Conservation (phyloP, 352 stramenopile genomes). For the Phytopythium kandeliae region DNA sequence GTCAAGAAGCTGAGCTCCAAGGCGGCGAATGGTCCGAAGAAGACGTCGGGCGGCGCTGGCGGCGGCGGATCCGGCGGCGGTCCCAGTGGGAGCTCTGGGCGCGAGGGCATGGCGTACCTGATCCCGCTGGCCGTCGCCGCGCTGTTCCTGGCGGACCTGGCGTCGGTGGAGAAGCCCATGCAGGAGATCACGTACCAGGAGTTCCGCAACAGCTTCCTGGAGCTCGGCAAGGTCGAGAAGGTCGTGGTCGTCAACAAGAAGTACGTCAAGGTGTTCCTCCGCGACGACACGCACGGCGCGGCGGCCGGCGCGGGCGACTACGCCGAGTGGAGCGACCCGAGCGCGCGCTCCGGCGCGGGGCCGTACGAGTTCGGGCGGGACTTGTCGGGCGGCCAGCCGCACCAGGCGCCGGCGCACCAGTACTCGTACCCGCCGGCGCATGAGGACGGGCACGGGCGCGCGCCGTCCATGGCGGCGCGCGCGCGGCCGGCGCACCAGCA, state of each 20-base stretch:
- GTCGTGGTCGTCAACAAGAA: slow-evolving; percentile 91
- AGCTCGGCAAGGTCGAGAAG: slow-evolving; percentile 84
- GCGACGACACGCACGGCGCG: slow-evolving; percentile 23
- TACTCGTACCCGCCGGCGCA: not conserved
- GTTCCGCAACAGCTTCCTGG: slow-evolving; percentile 84
- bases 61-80: slow-evolving; percentile 26
- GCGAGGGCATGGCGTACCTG: slow-evolving; percentile 68
- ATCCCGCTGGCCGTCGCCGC: slow-evolving; percentile 66
- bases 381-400: slow-evolving; percentile 9
- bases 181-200: slow-evolving; percentile 92
- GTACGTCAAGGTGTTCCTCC: slow-evolving; percentile 85
- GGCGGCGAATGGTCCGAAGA: slow-evolving; percentile 26
- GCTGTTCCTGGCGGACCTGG: slow-evolving; percentile 70
- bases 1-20: slow-evolving; percentile 75
- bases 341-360: slow-evolving; percentile 10
- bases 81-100: slow-evolving; percentile 22
- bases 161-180: slow-evolving; percentile 72
- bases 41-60: slow-evolving; percentile 22
- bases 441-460: slow-evolving; percentile 1
- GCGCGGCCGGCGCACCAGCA: slow-evolving; percentile 19
- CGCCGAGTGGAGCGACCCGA: slow-evolving; percentile 48
- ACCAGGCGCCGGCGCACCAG: slow-evolving; percentile 4
- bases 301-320: slow-evolving; percentile 17
- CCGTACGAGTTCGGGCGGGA: slow-evolving; percentile 22
- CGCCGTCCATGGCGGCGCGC: slow-evolving; percentile 1